These are phyloP conservation scores for Trichoderma atroviride DNA, from an alignment of 2,329 filamentous ascomycete genomes.

Conservation along the genomic window DNA sequence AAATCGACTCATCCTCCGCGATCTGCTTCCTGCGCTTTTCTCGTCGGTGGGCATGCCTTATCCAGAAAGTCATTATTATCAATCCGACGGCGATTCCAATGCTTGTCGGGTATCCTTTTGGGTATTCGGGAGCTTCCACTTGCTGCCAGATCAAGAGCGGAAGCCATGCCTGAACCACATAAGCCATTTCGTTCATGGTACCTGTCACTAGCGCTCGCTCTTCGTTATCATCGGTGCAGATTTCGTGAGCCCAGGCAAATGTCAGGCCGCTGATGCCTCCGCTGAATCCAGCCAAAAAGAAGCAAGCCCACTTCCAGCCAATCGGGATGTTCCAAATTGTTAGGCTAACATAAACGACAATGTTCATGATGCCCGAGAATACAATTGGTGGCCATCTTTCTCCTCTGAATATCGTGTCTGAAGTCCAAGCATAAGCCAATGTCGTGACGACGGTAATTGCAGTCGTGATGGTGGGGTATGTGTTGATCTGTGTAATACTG, in stretches of 20 bases:
- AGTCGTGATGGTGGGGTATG: slow-evolving; percentile 61
- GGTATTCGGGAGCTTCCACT: slow-evolving; percentile 62
- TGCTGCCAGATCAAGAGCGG: slow-evolving; percentile 69
- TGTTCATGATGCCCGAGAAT: slow-evolving; percentile 51
- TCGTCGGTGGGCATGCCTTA: slow-evolving; percentile 50
- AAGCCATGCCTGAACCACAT: slow-evolving; percentile 70
- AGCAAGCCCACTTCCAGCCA: slow-evolving; percentile 66
- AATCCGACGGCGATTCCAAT: slow-evolving; percentile 52
- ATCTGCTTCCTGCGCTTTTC: slow-evolving; percentile 35
- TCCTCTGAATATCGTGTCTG: slow-evolving; percentile 61
- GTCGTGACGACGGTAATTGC: slow-evolving; percentile 60
- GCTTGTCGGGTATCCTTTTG: slow-evolving; percentile 62
- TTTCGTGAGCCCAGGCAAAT: slow-evolving; percentile 55
- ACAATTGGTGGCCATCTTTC: slow-evolving; percentile 66
- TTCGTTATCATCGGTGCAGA: slow-evolving; percentile 58
- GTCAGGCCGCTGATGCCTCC: slow-evolving; percentile 51
- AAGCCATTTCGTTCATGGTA: slow-evolving; percentile 70
- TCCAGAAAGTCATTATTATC: slow-evolving; percentile 53
- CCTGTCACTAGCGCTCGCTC: slow-evolving; percentile 68
- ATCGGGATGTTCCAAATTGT: slow-evolving; percentile 50
- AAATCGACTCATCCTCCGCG: background rate
- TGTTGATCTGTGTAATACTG: slow-evolving; percentile 48
- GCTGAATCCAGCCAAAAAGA: slow-evolving; percentile 57
- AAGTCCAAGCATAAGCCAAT: slow-evolving; percentile 66
- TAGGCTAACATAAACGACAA: slow-evolving; percentile 45